Conservation (phyloP, 2,329 filamentous ascomycete species). For the Phoma herbarum region DNA sequence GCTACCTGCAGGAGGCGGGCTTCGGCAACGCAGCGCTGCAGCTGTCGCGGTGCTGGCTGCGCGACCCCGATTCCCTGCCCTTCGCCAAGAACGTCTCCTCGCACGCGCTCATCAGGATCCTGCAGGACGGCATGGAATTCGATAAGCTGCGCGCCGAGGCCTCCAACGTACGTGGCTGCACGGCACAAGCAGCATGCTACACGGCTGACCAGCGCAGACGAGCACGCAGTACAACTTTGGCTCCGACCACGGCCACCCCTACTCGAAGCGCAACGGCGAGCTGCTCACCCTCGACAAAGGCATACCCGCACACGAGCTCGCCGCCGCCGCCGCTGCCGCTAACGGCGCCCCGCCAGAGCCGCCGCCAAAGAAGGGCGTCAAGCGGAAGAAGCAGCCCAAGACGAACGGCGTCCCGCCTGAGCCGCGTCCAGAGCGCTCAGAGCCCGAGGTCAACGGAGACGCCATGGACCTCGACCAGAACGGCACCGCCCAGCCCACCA, state of each 20-base stretch:
- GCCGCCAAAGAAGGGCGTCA: constrained; percentile 44
- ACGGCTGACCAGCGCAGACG: constrained; percentile 38
- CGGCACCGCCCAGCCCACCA: constrained; percentile 38
- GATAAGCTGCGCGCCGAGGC: constrained; percentile 55
- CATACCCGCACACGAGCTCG: constrained; percentile 47
- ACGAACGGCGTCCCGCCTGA: constrained; percentile 42
- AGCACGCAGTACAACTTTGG: constrained; percentile 50
- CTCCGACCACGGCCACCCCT: constrained; percentile 51
- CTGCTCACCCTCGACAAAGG: constrained; percentile 49
- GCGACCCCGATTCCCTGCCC: constrained; percentile 67
- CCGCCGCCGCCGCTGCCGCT: constrained; percentile 43
- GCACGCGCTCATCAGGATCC: constrained; percentile 67
- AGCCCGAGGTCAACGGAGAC: constrained; percentile 55
- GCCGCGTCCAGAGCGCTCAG: constrained; percentile 31
- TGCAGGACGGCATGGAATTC: constrained; percentile 68
- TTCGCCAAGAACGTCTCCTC: constrained; percentile 68
- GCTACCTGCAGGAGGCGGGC: constrained; percentile 59
- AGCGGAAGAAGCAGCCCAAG: constrained; percentile 47
- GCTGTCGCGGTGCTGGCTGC: constrained; percentile 69
- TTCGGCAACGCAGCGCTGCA: constrained; percentile 67
- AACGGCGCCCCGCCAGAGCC: constrained; percentile 45
- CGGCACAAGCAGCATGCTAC: too few relatives aligned
- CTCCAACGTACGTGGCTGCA: constrained; percentile 38
- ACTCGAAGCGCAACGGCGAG: constrained; percentile 50
- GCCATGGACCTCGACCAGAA: constrained; percentile 58